Conservation (phyloP, 257 asterid genomes). For the Jacaranda copaia region DNA sequence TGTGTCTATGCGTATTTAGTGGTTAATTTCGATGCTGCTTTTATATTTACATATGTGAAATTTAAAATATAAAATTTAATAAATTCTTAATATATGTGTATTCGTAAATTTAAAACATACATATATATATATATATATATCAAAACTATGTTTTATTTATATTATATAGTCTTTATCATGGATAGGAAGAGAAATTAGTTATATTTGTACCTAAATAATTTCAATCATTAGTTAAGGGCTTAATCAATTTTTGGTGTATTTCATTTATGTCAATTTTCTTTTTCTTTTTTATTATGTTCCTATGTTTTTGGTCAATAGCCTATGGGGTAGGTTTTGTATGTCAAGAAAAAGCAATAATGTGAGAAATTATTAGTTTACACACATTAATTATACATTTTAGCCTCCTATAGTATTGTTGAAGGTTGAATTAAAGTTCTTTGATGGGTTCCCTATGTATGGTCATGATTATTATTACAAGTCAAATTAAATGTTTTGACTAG, state of each 20-base stretch:
- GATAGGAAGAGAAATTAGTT: neutral
- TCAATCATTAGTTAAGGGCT: neutral
- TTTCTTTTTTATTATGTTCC: neutral
- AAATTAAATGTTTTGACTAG: neutral
- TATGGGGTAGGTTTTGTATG: slow-evolving; percentile 29
- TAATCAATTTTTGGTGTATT: neutral
- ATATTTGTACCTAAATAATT: neutral
- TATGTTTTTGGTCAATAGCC: slow-evolving; percentile 36
- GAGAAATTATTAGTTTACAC: slow-evolving; percentile 29
- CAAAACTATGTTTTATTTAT: too few species aligned
- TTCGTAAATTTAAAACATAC: too few species aligned
- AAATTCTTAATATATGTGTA: neutral
- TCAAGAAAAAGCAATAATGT: slow-evolving; percentile 29
- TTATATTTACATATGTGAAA: neutral
- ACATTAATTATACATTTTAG: slow-evolving; percentile 30
- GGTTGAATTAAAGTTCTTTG: slow-evolving; percentile 4
- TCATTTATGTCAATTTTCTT: neutral
- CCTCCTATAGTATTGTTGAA: slow-evolving; percentile 8
- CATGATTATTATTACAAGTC: neutral
- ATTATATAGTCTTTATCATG: neutral
- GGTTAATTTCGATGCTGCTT: neutral
- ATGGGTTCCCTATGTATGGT: slow-evolving; percentile 4
- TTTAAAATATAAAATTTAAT: too few species aligned
- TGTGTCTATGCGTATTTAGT: neutral
- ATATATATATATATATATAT: neutral